These are phyloP conservation scores for Verticillium alfalfae DNA, from an alignment of 2,329 filamentous ascomycete species.

Conservation along the genomic window DNA sequence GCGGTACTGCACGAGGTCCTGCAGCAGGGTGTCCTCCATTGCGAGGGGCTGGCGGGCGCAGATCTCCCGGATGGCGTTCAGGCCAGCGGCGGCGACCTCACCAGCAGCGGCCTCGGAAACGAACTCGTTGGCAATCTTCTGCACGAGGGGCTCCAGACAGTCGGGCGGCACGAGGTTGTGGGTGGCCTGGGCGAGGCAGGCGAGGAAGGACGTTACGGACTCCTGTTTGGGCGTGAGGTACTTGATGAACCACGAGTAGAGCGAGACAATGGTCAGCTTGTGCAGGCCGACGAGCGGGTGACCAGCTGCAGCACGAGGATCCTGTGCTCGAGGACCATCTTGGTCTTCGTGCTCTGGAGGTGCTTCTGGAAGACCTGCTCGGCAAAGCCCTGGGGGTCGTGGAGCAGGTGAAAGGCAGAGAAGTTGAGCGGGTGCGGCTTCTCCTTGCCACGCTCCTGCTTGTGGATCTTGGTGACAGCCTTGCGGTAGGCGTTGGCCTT, in stretches of 20 bases:
- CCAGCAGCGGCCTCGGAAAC: constrained; percentile 89
- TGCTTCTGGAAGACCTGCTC: constrained; percentile 89
- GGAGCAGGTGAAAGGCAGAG: constrained; percentile 86
- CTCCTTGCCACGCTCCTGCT: constrained; percentile 80
- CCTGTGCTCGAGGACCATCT: constrained; percentile 82
- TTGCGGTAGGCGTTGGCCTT: constrained; percentile 72
- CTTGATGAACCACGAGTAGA: constrained; percentile 97
- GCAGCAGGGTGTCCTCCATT: constrained; percentile 91
- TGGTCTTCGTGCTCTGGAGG: constrained; percentile 78
- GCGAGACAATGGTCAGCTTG: constrained; percentile 79
- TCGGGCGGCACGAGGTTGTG: constrained; percentile 91
- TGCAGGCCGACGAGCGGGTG: constrained; percentile 87
- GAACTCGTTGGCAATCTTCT: constrained; percentile 98
- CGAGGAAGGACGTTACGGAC: constrained; percentile 87
- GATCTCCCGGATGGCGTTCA: constrained; percentile 93
- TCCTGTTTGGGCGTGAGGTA: constrained; percentile 83
- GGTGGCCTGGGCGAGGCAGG: constrained; percentile 84
- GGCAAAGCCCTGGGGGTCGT: constrained; percentile 91
- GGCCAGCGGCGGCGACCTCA: constrained; percentile 84
- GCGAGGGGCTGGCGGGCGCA: constrained; percentile 90
- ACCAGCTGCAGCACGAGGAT: constrained; percentile 87
- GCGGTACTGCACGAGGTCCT: constrained; percentile 91
- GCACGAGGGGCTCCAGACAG: constrained; percentile 80
- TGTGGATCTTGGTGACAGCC: constrained; percentile 77
- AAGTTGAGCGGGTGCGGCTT: constrained; percentile 89